Percentiles rank a stretch among this genome's conserved stretches.
Conservation (phyloP, 768 basidiomycete species). For the Hygrophorus russula region DNA sequence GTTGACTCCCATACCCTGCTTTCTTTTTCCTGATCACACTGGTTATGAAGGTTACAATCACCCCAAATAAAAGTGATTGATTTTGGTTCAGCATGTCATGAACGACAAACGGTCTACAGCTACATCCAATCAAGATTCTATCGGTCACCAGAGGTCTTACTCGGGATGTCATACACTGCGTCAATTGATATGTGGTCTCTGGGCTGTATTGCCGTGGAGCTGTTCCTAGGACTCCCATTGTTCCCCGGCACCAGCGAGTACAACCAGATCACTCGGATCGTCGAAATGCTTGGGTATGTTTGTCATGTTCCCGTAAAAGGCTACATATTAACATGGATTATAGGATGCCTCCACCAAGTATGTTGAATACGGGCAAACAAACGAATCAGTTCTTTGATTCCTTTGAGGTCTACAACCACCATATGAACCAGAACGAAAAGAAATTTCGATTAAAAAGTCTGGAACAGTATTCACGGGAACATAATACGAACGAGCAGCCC, state of each 20-base stretch:
- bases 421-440: constrained; percentile 65
- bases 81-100: constrained; percentile 98
- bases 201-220: constrained; percentile 96
- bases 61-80: constrained; percentile 99
- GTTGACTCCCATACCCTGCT: constrained; percentile 9
- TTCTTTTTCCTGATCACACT: constrained; percentile 1
- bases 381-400: constrained; percentile 87
- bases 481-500: constrained; percentile 91
- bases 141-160: constrained; percentile 91
- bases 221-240: constrained; percentile 90
- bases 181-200: constrained; percentile 99
- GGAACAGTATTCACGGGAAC: constrained; percentile 93
- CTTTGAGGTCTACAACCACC: constrained; percentile 46
- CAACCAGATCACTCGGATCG: constrained; percentile 93
- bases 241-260: constrained; percentile 99
- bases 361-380: constrained; percentile 96
- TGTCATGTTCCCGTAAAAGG: neutral
- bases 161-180: constrained; percentile 89
- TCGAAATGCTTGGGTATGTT: constrained; percentile 97
- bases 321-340: neutral
- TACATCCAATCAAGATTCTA: constrained; percentile 99
- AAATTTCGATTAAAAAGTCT: constrained; percentile 82
- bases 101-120: constrained; percentile 98
- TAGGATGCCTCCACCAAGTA: constrained; percentile 83
- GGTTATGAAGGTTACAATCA: constrained; percentile 65